Evolutionary conservation across 306 rosid species (phyloP).

Genomic region (Ziziphus jujuba): DNA sequence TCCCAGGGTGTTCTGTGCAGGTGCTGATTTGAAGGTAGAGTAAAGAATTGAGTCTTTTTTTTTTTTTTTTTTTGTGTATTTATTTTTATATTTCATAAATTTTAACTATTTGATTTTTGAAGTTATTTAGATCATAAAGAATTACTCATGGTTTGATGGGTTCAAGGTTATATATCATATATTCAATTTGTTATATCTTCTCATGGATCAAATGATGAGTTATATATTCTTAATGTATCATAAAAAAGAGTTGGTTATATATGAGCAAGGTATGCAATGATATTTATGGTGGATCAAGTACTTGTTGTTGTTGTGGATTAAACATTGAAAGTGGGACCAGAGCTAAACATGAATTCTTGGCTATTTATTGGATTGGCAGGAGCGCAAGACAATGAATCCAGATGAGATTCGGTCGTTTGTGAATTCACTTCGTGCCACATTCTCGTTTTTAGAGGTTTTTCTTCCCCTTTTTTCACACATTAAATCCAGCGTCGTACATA

Average conservation of each 20-base stretch:
- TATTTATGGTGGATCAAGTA: not conserved
- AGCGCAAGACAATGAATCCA: slow-evolving; percentile 61
- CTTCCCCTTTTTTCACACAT: slow-evolving; percentile 13
- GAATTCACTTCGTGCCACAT: slow-evolving; percentile 65
- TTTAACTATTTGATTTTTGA: not conserved
- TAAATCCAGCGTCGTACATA: slow-evolving; percentile 7
- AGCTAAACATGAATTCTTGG: slow-evolving; percentile 12
- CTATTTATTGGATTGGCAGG: slow-evolving; percentile 54
- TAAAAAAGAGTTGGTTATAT: no score
- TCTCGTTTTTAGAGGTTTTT: slow-evolving; percentile 70
- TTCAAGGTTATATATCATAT: not conserved
- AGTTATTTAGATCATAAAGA: not conserved
- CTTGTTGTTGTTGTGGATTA: not conserved
- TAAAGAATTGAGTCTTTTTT: not conserved
- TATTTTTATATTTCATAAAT: no score
- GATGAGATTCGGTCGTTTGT: slow-evolving; percentile 61
- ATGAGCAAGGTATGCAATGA: not conserved
- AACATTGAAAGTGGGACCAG: not conserved
- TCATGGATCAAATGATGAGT: no score
- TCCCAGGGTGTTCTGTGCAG: slow-evolving; percentile 69
- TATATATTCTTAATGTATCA: no score
- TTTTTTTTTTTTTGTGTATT: no score
- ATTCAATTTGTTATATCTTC: not conserved
- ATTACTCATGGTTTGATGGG: not conserved
- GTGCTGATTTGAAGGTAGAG: slow-evolving; percentile 64